These are phyloP conservation scores for Thelonectria discophora DNA, from an alignment of 2,329 filamentous ascomycete genomes.

Conservation along the genomic window DNA sequence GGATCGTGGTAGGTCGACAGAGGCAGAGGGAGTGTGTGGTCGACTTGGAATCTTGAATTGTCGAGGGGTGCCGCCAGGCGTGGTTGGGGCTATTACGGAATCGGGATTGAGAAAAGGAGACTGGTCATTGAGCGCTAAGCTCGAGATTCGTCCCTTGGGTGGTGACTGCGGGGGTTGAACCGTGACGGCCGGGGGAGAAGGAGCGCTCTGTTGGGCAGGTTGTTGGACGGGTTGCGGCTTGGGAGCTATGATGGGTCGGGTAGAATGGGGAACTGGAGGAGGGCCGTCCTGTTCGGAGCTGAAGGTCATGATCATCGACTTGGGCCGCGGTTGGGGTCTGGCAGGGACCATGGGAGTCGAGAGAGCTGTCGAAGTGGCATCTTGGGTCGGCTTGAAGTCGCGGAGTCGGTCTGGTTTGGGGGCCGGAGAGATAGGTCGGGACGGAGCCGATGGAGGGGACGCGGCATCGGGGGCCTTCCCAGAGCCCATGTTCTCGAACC, in stretches of 20 bases:
- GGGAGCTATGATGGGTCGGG: constrained; percentile 35
- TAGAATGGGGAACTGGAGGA: constrained; percentile 40
- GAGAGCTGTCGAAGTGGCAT: constrained; percentile 45
- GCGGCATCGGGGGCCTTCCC: constrained; percentile 35
- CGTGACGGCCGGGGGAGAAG: constrained; percentile 70
- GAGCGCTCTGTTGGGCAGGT: constrained; percentile 30
- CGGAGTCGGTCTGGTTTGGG: constrained; percentile 56
- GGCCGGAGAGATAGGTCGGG: constrained; percentile 50
- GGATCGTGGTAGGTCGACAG: constrained; percentile 48
- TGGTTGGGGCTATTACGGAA: constrained; percentile 51
- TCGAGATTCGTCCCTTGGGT: constrained; percentile 57
- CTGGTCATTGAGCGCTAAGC: constrained; percentile 51
- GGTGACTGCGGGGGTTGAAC: constrained; percentile 77
- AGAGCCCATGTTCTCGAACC: constrained; percentile 76
- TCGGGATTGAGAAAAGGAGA: constrained; percentile 60
- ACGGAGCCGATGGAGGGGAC: constrained; percentile 38
- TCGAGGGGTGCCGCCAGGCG: constrained; percentile 54
- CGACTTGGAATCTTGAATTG: constrained; percentile 65
- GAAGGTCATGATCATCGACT: constrained; percentile 32
- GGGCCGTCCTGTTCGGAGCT: constrained; percentile 37
- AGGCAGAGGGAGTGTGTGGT: constrained; percentile 61
- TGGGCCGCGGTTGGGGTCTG: constrained; percentile 42
- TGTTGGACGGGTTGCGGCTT: constrained; percentile 32
- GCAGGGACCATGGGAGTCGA: constrained; percentile 46
- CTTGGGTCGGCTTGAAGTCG: constrained; percentile 52